A percentile compares a stretch with the other conserved stretches of the same genome.
Evolutionary conservation across 768 basidiomycete species (phyloP).

Genomic region (Candolleomyces efflorescens): DNA sequence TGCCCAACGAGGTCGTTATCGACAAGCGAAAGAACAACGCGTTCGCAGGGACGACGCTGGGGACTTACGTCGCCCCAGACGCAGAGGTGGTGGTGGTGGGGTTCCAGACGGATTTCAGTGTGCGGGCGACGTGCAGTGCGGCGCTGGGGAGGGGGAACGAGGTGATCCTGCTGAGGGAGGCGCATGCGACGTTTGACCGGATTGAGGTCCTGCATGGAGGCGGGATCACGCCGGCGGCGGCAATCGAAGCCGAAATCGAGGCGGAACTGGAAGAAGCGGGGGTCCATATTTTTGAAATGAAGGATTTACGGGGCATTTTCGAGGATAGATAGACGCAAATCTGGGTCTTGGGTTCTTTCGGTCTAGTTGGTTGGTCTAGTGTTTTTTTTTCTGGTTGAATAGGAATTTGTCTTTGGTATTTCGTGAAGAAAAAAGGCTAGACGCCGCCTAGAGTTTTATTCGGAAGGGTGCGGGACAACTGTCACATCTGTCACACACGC

Average conservation of each 20-base stretch:
- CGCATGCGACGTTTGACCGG: slow-evolving; percentile 67
- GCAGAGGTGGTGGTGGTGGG: slow-evolving; percentile 66
- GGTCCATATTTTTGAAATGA: slow-evolving; percentile 62
- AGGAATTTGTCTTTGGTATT: too few species aligned
- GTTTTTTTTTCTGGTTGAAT: too few species aligned
- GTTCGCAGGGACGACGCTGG: slow-evolving; percentile 55
- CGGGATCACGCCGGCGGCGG: slow-evolving; percentile 45
- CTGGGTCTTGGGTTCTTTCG: too few species aligned
- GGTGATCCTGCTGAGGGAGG: slow-evolving; percentile 57
- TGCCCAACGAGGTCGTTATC: slow-evolving; percentile 47
- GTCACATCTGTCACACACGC: not conserved
- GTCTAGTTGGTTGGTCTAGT: too few species aligned
- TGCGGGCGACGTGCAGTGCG: slow-evolving; percentile 55
- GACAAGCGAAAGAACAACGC: slow-evolving; percentile 73
- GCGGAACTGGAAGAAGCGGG: slow-evolving; percentile 67
- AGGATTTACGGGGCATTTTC: slow-evolving; percentile 56
- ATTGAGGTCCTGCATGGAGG: slow-evolving; percentile 59
- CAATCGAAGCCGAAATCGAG: slow-evolving; percentile 59
- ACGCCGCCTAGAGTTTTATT: not conserved
- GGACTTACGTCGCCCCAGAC: slow-evolving; percentile 41
- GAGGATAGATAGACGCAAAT: slow-evolving; percentile 10
- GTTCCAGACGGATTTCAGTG: slow-evolving; percentile 63
- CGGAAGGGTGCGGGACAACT: slow-evolving; percentile 4
- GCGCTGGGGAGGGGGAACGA: slow-evolving; percentile 62
- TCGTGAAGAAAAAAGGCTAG: not conserved